Evolutionary conservation across 73 alveolate species (phyloP).

Genomic region (Tetrahymena elliotti): DNA sequence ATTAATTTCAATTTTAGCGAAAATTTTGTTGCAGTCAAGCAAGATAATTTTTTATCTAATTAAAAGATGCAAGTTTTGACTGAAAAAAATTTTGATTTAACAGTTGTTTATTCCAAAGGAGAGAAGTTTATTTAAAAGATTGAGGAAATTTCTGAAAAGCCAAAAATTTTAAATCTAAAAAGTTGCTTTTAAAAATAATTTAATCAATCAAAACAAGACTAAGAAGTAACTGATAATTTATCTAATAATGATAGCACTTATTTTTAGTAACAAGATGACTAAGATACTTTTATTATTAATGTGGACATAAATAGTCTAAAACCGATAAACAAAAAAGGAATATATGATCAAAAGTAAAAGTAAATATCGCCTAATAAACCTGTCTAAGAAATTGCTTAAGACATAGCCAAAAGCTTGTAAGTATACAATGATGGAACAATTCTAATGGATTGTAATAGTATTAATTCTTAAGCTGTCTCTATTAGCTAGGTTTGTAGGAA

Average conservation of each 20-base stretch:
- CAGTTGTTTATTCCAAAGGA: neutral
- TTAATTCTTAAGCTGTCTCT: neutral
- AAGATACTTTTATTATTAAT: neutral
- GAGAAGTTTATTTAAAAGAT: neutral
- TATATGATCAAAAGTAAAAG: no score
- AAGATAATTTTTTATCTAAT: neutral
- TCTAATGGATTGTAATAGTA: neutral
- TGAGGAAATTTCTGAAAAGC: neutral
- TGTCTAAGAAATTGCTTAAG: neutral
- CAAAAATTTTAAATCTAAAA: neutral
- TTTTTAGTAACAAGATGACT: no score
- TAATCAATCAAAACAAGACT: neutral
- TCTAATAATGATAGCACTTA: neutral
- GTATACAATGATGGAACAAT: neutral
- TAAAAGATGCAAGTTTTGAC: neutral
- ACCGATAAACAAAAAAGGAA: neutral
- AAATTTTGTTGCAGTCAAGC: neutral
- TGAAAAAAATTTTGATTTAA: neutral
- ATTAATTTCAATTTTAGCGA: neutral
- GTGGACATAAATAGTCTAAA: neutral
- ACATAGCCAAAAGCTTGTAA: neutral
- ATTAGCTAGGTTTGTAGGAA: neutral
- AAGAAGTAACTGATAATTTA: neutral
- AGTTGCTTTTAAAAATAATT: neutral
- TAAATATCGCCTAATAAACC: neutral